These are phyloP conservation scores for Gracilaria vermiculophylla DNA, from an alignment of 23 red algal species.

Conservation along the genomic window DNA sequence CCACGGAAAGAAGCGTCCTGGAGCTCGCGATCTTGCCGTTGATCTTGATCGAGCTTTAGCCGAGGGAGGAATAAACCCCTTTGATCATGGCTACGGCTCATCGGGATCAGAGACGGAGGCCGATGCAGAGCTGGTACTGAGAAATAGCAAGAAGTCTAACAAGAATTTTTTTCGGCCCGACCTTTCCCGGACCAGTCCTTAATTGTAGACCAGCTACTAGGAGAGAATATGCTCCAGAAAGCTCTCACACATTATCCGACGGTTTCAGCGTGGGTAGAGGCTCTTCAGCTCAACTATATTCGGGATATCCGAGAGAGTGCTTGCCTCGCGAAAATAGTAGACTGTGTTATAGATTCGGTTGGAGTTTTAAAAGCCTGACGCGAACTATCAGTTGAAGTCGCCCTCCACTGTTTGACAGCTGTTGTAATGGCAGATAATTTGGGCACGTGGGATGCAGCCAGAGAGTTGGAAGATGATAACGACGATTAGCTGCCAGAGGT, in stretches of 20 bases:
- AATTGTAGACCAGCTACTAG: not conserved
- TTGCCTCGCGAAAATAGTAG: not conserved
- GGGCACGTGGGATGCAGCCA: not conserved
- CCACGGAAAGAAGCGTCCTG: too few relatives aligned
- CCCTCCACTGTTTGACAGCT: not conserved
- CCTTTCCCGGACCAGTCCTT: not conserved
- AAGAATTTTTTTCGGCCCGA: not conserved
- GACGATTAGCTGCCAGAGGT: not conserved
- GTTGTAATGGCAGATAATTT: conserved; percentile 3
- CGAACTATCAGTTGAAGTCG: not conserved
- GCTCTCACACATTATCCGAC: conserved; percentile 8
- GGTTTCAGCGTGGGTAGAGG: not conserved
- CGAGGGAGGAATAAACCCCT: too few relatives aligned
- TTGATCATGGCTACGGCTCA: not conserved
- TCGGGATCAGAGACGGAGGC: not conserved
- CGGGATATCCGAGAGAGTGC: not conserved
- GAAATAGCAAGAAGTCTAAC: not conserved
- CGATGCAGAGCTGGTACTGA: not conserved
- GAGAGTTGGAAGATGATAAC: not conserved
- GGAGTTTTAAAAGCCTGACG: not conserved
- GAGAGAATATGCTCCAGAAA: not conserved
- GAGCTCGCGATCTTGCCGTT: too few relatives aligned
- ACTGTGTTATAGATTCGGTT: not conserved
- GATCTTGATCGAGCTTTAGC: too few relatives aligned
- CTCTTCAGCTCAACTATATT: not conserved